Evolutionary conservation across 176 grass and related monocot species (phyloP).

Genomic region (Otatea glauca): DNA sequence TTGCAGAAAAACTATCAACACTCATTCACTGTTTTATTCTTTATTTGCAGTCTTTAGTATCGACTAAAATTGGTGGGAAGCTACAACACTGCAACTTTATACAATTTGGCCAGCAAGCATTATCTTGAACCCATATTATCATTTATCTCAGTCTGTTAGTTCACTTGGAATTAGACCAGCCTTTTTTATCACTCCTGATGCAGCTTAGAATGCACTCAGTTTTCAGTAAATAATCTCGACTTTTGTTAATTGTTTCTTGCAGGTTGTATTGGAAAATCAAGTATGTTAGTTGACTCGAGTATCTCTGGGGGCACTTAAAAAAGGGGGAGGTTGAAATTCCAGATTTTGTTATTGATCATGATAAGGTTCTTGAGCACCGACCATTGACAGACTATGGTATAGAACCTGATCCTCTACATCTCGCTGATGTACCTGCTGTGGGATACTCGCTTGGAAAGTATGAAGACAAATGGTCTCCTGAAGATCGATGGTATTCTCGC

Average conservation of each 20-base stretch:
- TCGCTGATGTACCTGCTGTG: slow-evolving; percentile 69
- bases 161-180: not conserved
- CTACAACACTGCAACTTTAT: not conserved
- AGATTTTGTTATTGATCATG: slow-evolving; percentile 77
- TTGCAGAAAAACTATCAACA: not conserved
- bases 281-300: slow-evolving; percentile 85
- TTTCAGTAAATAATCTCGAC: not conserved
- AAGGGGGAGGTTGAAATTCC: slow-evolving; percentile 90
- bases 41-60: no score
- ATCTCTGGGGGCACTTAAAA: slow-evolving; percentile 81
- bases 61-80: not conserved
- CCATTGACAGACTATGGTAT: slow-evolving; percentile 95
- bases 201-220: not conserved
- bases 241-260: slow-evolving; percentile 30
- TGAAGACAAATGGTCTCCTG: slow-evolving; percentile 71
- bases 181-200: not conserved
- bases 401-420: slow-evolving; percentile 84
- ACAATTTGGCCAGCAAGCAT: not conserved
- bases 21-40: not conserved
- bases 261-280: slow-evolving; percentile 99
- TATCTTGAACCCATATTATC: not conserved
- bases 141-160: not conserved
- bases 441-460: slow-evolving; percentile 72
- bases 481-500: slow-evolving; percentile 59
- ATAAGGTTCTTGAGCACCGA: slow-evolving; percentile 88